These are phyloP conservation scores for Colletotrichum higginsianum DNA, from an alignment of 2,329 filamentous ascomycete genomes.

Conservation along the genomic window DNA sequence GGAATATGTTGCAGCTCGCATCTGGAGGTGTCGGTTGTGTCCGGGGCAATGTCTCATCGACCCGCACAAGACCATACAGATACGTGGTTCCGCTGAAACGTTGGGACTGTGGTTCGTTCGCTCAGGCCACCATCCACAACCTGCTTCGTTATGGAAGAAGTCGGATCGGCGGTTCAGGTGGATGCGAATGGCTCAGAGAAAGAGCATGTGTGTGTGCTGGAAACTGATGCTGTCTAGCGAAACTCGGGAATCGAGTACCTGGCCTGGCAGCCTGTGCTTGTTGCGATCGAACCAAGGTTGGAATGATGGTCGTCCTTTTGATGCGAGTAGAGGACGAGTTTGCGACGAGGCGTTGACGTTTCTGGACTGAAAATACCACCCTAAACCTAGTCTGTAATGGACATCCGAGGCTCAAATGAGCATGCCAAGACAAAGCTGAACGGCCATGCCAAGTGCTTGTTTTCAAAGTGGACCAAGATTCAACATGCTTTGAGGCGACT, in stretches of 20 bases:
- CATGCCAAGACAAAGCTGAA: conserved; percentile 10
- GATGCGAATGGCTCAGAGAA: conserved; percentile 13
- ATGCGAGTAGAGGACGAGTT: not conserved
- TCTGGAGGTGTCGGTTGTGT: not conserved
- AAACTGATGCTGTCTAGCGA: conserved; percentile 4
- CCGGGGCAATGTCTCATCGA: not conserved
- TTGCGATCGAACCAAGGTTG: not conserved
- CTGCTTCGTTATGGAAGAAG: conserved; percentile 31
- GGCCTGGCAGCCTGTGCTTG: not conserved
- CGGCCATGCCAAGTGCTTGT: not conserved
- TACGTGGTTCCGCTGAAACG: conserved; percentile 33
- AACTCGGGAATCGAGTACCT: not conserved
- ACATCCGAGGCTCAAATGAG: conserved; percentile 8
- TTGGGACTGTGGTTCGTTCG: conserved; percentile 36
- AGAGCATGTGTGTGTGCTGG: not conserved
- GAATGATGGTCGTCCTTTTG: not conserved
- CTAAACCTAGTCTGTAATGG: conserved; percentile 11
- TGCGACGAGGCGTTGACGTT: conserved; percentile 7
- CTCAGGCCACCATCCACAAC: conserved; percentile 36
- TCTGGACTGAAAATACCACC: conserved; percentile 15
- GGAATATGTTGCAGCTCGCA: conserved; percentile 3
- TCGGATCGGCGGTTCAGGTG: conserved; percentile 18
- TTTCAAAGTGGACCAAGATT: conserved; percentile 15
- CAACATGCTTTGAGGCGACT: conserved; percentile 12
- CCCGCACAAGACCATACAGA: conserved; percentile 13